phyloP scores from a whole-genome alignment of 2,329 filamentous ascomycete genomes.

The Zymoseptoria pseudotritici region DNA sequence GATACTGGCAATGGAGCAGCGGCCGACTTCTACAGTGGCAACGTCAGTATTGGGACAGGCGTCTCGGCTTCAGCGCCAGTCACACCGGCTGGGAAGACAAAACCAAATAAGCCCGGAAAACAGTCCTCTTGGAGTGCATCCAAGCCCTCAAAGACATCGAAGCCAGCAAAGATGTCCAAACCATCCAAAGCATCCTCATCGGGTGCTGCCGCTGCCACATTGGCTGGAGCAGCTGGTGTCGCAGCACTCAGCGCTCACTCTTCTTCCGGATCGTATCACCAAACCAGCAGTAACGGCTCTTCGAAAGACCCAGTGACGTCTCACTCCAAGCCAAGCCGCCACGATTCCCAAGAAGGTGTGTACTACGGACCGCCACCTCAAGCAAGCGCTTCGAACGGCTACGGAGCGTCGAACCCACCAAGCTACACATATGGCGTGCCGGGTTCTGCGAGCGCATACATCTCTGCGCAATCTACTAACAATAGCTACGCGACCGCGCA shows the following conservation, averaged over 20 bases:
- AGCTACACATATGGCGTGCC: not conserved
- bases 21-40: conserved; percentile 47
- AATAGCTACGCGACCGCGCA: conserved; percentile 8
- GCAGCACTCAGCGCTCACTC: conserved; percentile 27
- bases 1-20: conserved; percentile 56
- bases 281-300: conserved; percentile 8
- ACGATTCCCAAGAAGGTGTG: conserved; percentile 13
- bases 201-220: conserved; percentile 28
- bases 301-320: conserved; percentile 2
- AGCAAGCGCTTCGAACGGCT: conserved; percentile 5
- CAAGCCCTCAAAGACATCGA: conserved; percentile 13
- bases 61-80: conserved; percentile 8
- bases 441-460: not conserved
- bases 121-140: conserved; percentile 20
- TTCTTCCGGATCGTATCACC: conserved; percentile 12
- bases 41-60: conserved; percentile 14
- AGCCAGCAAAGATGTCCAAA: conserved; percentile 6
- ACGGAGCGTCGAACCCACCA: not conserved
- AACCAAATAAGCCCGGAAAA: conserved; percentile 31
- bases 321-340: conserved; percentile 8
- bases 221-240: conserved; percentile 36
- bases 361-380: conserved; percentile 11
- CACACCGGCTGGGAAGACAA: conserved; percentile 13
- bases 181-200: conserved; percentile 30
- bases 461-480: not conserved